Base-by-base conservation (phyloP, 176 grass and related monocot species). In the Triticum timopheevii region DNA sequence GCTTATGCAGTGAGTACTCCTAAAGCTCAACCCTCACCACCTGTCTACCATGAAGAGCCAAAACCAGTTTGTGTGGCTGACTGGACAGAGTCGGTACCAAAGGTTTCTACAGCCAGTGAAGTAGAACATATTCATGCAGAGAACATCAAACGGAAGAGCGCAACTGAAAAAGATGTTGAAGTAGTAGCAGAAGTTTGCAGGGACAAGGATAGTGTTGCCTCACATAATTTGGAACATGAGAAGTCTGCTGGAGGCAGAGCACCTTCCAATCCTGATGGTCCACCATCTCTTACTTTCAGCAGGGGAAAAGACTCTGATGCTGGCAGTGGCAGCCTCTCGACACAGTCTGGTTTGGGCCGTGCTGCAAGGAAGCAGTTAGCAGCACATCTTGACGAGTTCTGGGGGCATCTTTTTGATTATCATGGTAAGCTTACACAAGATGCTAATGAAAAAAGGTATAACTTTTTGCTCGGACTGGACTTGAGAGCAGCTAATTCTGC, bases 351-450 rank as follows among this genome's bases (percentile, higher is more conserved):
- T 88, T 93, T 97, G 83, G 97, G 97, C 34, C 97, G 97, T 81
- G 90, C 97, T 81, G 87, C 94, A 90, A 87, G 97, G 70, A 92
- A 73, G 54, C 94, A 99, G 71, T 85, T 99, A 31, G 84, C 97
- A 17, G 78, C 85, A 61, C 93, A 83, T 86, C 93, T 99, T 78
- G 92, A 99, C 76, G 94, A 99, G 78, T 99, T 99, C 88, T 99
- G 97, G 97, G 92, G 85, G 34, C 82, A 99, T 83, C 84, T 99
- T 33, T 99, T 99, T 86, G 94, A 99, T 92, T 95, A 94, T 78
- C 94, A 99, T 61, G 97, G 97, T 79, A 96, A 94, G 69, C 77
- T 94, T 64, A 93, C 87, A 22, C 90, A 88, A 89, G 94, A 94
- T 27, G 92, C 94, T 39, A 90, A 69, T 79, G 74, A 49, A 61